These are phyloP conservation scores for Plantago elongata DNA, from an alignment of 257 asterid genomes.

Conservation along the genomic window DNA sequence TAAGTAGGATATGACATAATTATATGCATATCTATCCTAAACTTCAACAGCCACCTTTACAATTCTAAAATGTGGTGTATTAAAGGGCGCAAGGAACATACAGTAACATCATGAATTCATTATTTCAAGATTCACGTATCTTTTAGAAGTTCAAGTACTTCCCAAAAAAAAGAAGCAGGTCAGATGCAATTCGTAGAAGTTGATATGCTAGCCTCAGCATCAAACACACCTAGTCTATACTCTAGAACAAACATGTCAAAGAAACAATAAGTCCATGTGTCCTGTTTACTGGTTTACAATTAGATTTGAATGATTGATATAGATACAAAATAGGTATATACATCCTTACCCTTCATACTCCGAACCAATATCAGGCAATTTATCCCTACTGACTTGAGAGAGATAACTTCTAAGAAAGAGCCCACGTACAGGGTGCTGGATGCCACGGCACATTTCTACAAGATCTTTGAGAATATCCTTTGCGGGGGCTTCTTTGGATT, in stretches of 20 bases:
- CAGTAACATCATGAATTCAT: too few relatives aligned
- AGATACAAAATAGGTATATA: conserved; percentile 12
- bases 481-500: conserved; percentile 97
- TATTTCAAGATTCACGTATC: conserved; percentile 3
- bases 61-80: conserved; percentile 10
- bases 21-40: conserved; percentile 5
- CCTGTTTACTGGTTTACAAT: not conserved
- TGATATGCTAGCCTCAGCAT: not conserved
- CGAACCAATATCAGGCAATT: conserved; percentile 93
- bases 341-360: conserved; percentile 92
- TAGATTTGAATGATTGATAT: conserved; percentile 8
- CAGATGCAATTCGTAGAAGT: conserved; percentile 6
- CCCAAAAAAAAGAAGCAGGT: not conserved
- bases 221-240: not conserved
- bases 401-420: conserved; percentile 94
- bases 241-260: not conserved
- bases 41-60: conserved; percentile 10
- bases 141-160: not conserved
- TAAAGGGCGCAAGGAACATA: not conserved
- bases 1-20: conserved; percentile 8
- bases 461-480: conserved; percentile 97
- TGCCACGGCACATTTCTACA: conserved; percentile 97
- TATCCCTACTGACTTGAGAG: conserved; percentile 97
- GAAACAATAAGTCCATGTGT: not conserved
- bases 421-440: conserved; percentile 97